Evolutionary conservation across 345 rosid genomes (phyloP).

Genomic region (Firmiana major): DNA sequence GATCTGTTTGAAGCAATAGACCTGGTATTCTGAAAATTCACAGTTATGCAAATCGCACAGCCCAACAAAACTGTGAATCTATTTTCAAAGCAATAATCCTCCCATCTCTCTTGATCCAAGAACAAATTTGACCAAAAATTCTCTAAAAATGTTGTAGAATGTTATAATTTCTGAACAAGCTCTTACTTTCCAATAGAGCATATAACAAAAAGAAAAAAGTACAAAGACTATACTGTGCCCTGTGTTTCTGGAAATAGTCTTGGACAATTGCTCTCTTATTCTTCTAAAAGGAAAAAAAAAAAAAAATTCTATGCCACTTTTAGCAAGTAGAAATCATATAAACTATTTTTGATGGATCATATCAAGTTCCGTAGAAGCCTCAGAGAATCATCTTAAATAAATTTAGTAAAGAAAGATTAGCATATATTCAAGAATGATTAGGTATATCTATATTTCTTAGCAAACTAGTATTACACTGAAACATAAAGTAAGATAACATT

Average conservation of each 20-base stretch:
- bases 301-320: background rate
- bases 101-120: background rate
- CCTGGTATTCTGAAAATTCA: background rate
- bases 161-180: background rate
- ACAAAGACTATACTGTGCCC: background rate
- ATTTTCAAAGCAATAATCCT: background rate
- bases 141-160: conserved; percentile 9
- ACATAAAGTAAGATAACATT: conserved; percentile 12
- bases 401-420: background rate
- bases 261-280: background rate
- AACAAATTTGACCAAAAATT: background rate
- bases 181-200: background rate
- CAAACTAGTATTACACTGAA: background rate
- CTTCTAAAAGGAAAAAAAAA: background rate
- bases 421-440: conserved; percentile 6
- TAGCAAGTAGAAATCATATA: background rate
- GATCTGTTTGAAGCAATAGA: background rate
- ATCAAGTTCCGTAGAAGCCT: background rate
- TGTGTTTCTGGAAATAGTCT: background rate
- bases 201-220: background rate
- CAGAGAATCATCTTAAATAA: background rate
- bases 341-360: conserved; percentile 11
- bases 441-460: background rate
- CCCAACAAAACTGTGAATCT: background rate
- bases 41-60: background rate